A percentile compares a stretch with the other conserved stretches of the same genome.
Conservation (phyloP, 129 eudicot species). For the Flaveria sonorensis region DNA sequence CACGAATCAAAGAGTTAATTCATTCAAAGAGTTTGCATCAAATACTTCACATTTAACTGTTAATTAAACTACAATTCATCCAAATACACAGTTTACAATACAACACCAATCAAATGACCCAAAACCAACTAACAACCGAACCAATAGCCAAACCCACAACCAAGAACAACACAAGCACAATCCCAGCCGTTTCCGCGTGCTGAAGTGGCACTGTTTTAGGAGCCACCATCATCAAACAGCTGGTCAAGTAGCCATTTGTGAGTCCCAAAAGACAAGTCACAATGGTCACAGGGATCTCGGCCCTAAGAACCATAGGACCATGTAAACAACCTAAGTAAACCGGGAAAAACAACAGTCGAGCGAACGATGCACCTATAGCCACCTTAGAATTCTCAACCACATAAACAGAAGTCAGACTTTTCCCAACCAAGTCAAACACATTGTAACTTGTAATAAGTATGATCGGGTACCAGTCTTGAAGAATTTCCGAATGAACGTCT, state of each 20-base stretch:
- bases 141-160: slow-evolving; percentile 76
- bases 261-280: slow-evolving; percentile 93
- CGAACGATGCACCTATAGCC: slow-evolving; percentile 80
- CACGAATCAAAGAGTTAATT: neutral
- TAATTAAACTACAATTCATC: neutral
- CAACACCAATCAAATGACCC: slow-evolving; percentile 64
- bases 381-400: slow-evolving; percentile 65
- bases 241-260: slow-evolving; percentile 90
- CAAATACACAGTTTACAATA: slow-evolving; percentile 6
- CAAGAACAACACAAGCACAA: slow-evolving; percentile 73
- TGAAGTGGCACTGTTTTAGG: slow-evolving; percentile 80
- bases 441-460: slow-evolving; percentile 70
- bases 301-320: slow-evolving; percentile 77
- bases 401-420: slow-evolving; percentile 63
- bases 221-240: slow-evolving; percentile 75
- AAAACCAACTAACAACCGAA: slow-evolving; percentile 87
- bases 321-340: slow-evolving; percentile 78
- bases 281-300: slow-evolving; percentile 80
- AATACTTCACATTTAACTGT: slow-evolving; percentile 15
- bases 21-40: slow-evolving; percentile 4
- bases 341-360: slow-evolving; percentile 69
- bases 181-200: slow-evolving; percentile 95
- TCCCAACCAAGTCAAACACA: slow-evolving; percentile 86
- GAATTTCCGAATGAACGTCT: slow-evolving; percentile 73
- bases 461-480: slow-evolving; percentile 87